These are phyloP conservation scores for Ascochyta fabae DNA, from an alignment of 2,329 filamentous ascomycete genomes.

Conservation along the genomic window DNA sequence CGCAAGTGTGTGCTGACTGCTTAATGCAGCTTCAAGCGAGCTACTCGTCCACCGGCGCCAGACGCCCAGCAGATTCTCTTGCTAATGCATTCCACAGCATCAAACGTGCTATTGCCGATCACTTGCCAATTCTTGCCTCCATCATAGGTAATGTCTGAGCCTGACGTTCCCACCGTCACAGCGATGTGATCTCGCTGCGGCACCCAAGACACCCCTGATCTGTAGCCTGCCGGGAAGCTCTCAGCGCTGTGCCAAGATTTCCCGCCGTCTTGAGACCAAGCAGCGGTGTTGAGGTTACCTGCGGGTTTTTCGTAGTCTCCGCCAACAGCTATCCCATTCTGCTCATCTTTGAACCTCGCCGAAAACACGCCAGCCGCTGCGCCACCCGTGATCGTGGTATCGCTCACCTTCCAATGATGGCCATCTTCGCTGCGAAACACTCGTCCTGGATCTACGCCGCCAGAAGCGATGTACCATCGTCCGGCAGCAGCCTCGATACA, in stretches of 20 bases:
- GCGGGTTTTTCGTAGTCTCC: conserved; percentile 35
- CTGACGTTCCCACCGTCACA: conserved; percentile 37
- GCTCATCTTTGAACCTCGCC: conserved; percentile 34
- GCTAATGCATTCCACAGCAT: conserved; percentile 33
- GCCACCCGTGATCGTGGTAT: conserved; percentile 30
- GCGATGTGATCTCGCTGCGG: conserved; percentile 22
- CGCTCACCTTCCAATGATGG: conserved; percentile 28
- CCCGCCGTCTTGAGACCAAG: conserved; percentile 37
- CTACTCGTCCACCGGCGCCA: conserved; percentile 32
- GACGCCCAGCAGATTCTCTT: conserved; percentile 35
- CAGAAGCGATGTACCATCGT: conserved; percentile 38
- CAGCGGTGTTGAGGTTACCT: conserved; percentile 24
- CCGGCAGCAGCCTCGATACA: conserved; percentile 37
- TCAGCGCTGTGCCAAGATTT: conserved; percentile 26
- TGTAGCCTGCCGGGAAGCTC: conserved; percentile 36
- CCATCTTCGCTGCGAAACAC: conserved; percentile 28
- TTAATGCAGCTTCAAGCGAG: conserved; percentile 12
- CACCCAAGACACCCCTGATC: conserved; percentile 36
- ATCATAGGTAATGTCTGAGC: conserved; percentile 38
- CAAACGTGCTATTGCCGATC: conserved; percentile 38
- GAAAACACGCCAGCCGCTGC: conserved; percentile 39
- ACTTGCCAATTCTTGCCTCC: conserved; percentile 32
- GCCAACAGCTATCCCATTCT: conserved; percentile 35
- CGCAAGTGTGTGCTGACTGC: too few relatives aligned
- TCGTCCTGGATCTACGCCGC: conserved; percentile 34